A percentile compares a stretch with the other conserved stretches of the same genome.
Conservation (phyloP, 1,284 basidiomycete species). For the Porodaedalea pini region DNA sequence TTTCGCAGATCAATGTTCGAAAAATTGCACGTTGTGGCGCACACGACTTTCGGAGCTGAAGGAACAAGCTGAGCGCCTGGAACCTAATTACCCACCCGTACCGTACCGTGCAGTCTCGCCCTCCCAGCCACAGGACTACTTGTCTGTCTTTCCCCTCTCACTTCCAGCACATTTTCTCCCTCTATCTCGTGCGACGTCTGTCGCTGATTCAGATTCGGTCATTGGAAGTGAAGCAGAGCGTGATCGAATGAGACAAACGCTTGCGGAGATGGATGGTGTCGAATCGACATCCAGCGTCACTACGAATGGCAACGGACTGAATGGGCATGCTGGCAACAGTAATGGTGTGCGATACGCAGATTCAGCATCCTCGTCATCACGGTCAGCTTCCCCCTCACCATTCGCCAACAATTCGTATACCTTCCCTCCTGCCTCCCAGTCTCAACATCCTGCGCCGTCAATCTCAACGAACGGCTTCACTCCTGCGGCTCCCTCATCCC, state of each 20-base stretch:
- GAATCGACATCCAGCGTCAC: constrained; percentile 2
- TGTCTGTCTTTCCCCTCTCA: constrained; percentile 59
- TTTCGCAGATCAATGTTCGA: constrained; percentile 60
- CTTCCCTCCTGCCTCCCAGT: neutral
- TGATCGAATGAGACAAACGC: constrained; percentile 22
- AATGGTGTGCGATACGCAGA: constrained; percentile 27
- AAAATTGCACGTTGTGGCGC: constrained; percentile 68
- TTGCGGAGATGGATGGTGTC: constrained; percentile 28
- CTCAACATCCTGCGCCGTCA: neutral
- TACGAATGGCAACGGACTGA: neutral
- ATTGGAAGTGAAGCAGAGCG: constrained; percentile 27
- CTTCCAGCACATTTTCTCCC: constrained; percentile 40
- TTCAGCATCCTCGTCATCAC: constrained; percentile 21
- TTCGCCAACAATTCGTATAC: neutral
- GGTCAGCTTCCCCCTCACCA: constrained; percentile 14
- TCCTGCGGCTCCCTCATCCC: neutral
- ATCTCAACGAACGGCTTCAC: neutral
- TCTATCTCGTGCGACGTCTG: constrained; percentile 18
- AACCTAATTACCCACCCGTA: constrained; percentile 15
- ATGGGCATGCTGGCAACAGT: constrained; percentile 21
- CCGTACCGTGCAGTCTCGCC: constrained; percentile 28
- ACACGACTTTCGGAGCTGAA: constrained; percentile 44
- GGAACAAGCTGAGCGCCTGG: constrained; percentile 9
- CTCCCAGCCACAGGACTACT: constrained; percentile 46
- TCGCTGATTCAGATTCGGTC: constrained; percentile 27